Conservation (phyloP, 176 grass and related monocot species). For the Aechmea fasciata region DNA sequence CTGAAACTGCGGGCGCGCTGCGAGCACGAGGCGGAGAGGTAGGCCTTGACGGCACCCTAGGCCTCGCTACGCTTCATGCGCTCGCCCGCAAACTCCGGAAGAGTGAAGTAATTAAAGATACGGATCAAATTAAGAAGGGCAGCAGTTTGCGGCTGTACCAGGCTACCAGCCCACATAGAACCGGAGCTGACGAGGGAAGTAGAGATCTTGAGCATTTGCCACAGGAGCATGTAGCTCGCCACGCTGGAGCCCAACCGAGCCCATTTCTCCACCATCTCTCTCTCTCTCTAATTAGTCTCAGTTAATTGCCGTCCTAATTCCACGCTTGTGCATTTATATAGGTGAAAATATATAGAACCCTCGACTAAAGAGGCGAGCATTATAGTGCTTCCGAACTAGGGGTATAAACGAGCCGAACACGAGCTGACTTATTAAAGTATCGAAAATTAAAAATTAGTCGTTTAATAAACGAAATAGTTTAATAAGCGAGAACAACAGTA, state of each 20-base stretch:
- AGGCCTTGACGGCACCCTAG: background rate
- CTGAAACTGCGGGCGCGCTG: background rate
- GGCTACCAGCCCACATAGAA: background rate
- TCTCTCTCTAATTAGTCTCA: no score
- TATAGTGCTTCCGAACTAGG: no score
- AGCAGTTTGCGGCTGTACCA: background rate
- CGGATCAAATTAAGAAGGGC: constrained; percentile 12
- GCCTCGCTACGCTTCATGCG: constrained; percentile 14
- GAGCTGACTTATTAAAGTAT: no score
- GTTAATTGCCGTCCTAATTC: no score
- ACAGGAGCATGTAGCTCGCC: background rate
- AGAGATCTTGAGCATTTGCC: constrained; percentile 9
- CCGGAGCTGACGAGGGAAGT: constrained; percentile 8
- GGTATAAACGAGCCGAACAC: no score
- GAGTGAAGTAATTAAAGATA: constrained; percentile 13
- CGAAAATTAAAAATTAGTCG: no score
- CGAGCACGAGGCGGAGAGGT: background rate
- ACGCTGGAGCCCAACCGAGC: background rate
- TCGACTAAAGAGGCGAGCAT: no score
- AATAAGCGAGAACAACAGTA: no score
- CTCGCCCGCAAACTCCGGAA: constrained; percentile 23
- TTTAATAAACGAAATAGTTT: no score
- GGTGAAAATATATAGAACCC: no score
- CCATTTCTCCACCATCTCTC: background rate
- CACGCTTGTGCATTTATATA: no score